A percentile compares a stretch with the other conserved stretches of the same genome.
These are phyloP conservation scores for Solanum tarijense DNA, from an alignment of 257 asterid species.

Conservation along the genomic window DNA sequence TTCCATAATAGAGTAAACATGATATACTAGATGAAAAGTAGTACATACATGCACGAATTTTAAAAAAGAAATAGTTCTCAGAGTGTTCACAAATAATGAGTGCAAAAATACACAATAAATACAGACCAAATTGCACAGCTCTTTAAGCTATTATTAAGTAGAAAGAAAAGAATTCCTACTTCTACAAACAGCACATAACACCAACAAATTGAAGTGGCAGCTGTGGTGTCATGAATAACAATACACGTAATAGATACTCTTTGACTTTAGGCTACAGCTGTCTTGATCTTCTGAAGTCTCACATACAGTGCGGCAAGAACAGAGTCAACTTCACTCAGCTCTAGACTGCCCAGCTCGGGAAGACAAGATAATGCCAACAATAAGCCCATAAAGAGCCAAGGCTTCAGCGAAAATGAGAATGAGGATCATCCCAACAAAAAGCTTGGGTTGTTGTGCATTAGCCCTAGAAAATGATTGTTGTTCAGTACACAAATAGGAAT, in stretches of 20 bases:
- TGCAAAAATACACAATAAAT: not conserved
- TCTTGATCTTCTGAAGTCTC: not conserved
- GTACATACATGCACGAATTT: not conserved
- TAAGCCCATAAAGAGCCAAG: constrained; percentile 62
- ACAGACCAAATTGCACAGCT: not conserved
- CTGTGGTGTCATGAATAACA: not conserved
- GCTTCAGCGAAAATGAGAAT: constrained; percentile 76
- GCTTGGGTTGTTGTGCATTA: constrained; percentile 66
- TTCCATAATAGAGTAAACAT: not conserved
- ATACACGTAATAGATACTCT: not conserved
- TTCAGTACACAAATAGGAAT: not conserved
- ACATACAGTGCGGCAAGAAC: not conserved
- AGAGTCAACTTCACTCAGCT: constrained; percentile 29
- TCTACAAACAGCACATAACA: not conserved
- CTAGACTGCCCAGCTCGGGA: constrained; percentile 74
- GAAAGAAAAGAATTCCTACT: not conserved
- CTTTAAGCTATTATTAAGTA: not conserved
- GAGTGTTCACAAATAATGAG: not conserved
- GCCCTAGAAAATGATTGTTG: constrained; percentile 33
- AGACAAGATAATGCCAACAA: constrained; percentile 65
- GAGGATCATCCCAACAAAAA: constrained; percentile 68
- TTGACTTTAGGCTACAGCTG: not conserved
- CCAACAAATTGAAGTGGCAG: not conserved
- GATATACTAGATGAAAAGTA: not conserved
- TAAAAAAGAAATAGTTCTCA: not conserved